A percentile compares a stretch with the other conserved stretches of the same genome.
Conservation (phyloP, 2,329 filamentous ascomycete genomes). For the Cytospora schulzeri region DNA sequence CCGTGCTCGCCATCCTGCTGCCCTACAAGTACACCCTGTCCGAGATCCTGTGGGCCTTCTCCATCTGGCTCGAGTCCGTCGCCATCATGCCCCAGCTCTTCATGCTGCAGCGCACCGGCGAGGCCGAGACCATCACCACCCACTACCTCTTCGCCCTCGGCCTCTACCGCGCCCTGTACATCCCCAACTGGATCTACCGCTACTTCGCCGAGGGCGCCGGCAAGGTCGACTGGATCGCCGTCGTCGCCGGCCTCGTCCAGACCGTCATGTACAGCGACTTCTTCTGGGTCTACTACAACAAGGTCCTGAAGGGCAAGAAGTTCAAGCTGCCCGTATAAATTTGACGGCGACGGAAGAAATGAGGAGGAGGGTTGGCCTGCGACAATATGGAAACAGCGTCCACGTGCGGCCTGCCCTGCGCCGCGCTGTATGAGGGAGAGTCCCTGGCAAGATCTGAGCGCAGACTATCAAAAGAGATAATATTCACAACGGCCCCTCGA, state of each 20-base stretch:
- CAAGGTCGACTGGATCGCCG: conserved; percentile 80
- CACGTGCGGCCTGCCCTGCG: background rate
- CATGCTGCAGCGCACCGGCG: conserved; percentile 95
- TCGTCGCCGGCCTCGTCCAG: conserved; percentile 87
- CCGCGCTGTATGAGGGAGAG: no score
- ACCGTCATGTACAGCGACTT: conserved; percentile 97
- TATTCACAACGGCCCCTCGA: background rate
- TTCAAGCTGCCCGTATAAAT: conserved; percentile 79
- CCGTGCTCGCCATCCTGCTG: conserved; percentile 76
- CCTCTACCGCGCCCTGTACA: conserved; percentile 89
- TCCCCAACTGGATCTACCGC: conserved; percentile 97
- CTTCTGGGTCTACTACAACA: conserved; percentile 99
- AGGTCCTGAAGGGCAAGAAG: conserved; percentile 87
- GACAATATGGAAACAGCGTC: background rate
- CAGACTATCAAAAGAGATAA: background rate
- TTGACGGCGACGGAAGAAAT: no score
- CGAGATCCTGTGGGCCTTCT: conserved; percentile 96
- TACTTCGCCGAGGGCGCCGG: conserved; percentile 75
- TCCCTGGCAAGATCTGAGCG: background rate
- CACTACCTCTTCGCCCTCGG: conserved; percentile 96
- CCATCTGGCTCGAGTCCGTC: conserved; percentile 96
- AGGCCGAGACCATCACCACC: conserved; percentile 98
- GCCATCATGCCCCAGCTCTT: conserved; percentile 97
- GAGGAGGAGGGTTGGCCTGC: background rate
- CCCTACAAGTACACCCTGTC: conserved; percentile 80